phyloP scores from a whole-genome alignment of 768 basidiomycete genomes.

The Vishniacozyma victoriae region DNA sequence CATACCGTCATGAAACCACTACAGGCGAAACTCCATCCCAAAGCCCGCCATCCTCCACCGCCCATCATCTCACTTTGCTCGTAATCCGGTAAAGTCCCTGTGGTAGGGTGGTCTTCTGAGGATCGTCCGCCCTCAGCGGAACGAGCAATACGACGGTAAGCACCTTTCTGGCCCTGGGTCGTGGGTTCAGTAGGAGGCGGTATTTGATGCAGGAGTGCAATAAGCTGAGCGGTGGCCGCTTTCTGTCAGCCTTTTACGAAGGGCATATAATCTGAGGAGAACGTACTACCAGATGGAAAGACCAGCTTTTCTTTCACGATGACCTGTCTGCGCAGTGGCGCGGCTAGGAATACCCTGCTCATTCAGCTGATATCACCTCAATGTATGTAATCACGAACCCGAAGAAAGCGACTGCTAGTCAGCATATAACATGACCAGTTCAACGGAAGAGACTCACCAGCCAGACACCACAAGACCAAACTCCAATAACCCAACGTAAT shows the following conservation, averaged over 20 bases:
- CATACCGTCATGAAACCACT: slow-evolving; percentile 72
- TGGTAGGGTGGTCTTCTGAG: not conserved
- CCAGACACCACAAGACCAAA: slow-evolving; percentile 78
- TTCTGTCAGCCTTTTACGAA: not conserved
- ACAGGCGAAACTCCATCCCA: slow-evolving; percentile 69
- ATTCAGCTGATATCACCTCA: not conserved
- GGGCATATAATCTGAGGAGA: not conserved
- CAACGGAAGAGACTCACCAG: slow-evolving; percentile 54
- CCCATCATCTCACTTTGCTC: slow-evolving; percentile 51
- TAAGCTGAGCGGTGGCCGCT: slow-evolving; percentile 87
- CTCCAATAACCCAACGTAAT: slow-evolving; percentile 67
- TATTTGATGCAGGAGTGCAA: slow-evolving; percentile 72
- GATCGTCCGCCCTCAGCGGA: slow-evolving; percentile 21
- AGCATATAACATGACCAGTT: slow-evolving; percentile 41
- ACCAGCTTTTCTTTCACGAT: slow-evolving; percentile 89
- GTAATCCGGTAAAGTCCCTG: no score
- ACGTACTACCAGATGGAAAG: slow-evolving; percentile 76
- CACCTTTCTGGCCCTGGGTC: slow-evolving; percentile 54
- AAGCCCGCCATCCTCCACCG: slow-evolving; percentile 68
- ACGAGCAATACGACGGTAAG: slow-evolving; percentile 22
- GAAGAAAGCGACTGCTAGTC: slow-evolving; percentile 81
- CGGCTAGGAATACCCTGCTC: slow-evolving; percentile 82
- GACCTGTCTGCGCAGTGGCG: slow-evolving; percentile 89
- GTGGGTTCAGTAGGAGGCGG: slow-evolving; percentile 27
- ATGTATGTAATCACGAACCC: slow-evolving; percentile 55